Percentiles rank a stretch among this genome's conserved stretches.
Evolutionary conservation across 441 rosid genomes (phyloP).

Genomic region (Pelargonium myrrhifolium): DNA sequence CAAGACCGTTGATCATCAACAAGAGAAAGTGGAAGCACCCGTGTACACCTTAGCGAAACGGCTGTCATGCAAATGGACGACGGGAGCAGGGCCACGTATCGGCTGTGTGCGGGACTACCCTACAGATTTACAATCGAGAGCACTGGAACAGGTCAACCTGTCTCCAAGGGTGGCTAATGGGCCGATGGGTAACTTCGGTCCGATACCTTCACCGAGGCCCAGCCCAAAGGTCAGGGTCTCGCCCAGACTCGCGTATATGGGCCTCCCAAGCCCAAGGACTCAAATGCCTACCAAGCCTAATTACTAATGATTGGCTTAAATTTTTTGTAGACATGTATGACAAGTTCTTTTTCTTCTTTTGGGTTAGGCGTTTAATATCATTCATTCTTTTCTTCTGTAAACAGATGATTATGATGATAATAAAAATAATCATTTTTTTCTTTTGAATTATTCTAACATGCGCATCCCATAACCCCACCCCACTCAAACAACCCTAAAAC

Average conservation of each 20-base stretch:
- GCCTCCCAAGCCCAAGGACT: slow-evolving; percentile 76
- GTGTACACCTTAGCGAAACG: slow-evolving; percentile 35
- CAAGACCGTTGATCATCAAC: slow-evolving; percentile 1
- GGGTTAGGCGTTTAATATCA: no score
- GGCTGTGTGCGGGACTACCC: slow-evolving; percentile 86
- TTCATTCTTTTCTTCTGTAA: no score
- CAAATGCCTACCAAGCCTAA: no score
- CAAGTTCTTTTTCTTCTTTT: no score
- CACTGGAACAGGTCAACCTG: slow-evolving; percentile 63
- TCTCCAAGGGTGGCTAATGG: slow-evolving; percentile 48
- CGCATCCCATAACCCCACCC: no score
- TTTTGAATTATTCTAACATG: no score
- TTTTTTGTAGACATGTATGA: no score
- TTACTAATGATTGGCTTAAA: no score
- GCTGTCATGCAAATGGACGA: slow-evolving; percentile 71
- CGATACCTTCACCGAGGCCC: slow-evolving; percentile 86
- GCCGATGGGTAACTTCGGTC: slow-evolving; percentile 32
- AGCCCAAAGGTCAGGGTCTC: slow-evolving; percentile 65
- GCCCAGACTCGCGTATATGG: slow-evolving; percentile 70
- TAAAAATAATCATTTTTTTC: no score
- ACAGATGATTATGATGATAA: no score
- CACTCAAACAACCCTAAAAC: no score
- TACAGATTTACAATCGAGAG: slow-evolving; percentile 43
- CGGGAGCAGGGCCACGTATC: slow-evolving; percentile 71
- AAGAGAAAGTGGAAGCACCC: slow-evolving; percentile 23